A percentile compares a stretch with the other conserved stretches of the same genome.
Conservation (phyloP, 2,329 filamentous ascomycete genomes). For the Stagonosporopsis tanaceti region DNA sequence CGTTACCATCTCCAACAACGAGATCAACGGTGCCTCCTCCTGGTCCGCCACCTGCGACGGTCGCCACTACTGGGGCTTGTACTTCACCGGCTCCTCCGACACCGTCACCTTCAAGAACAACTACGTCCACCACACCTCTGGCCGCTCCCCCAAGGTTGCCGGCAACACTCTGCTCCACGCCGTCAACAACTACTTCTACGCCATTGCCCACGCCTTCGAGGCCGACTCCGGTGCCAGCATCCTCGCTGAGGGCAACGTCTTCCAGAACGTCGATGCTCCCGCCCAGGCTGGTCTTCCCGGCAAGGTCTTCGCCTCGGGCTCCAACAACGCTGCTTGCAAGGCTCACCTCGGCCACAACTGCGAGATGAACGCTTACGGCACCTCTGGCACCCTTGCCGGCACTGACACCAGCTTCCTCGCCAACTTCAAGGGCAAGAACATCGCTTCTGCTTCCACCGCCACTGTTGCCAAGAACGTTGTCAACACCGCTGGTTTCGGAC, state of each 20-base stretch:
- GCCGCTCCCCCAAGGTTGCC: constrained; percentile 65
- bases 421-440: constrained; percentile 62
- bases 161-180: constrained; percentile 66
- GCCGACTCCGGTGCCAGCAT: constrained; percentile 50
- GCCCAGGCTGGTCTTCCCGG: constrained; percentile 54
- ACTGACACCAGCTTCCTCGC: constrained; percentile 59
- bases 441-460: constrained; percentile 54
- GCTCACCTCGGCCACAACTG: constrained; percentile 60
- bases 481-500: constrained; percentile 36
- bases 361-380: constrained; percentile 56
- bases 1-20: constrained; percentile 67
- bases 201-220: constrained; percentile 67
- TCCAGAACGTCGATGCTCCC: constrained; percentile 60
- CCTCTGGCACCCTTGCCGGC: constrained; percentile 36
- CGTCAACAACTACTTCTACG: constrained; percentile 69
- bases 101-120: constrained; percentile 67
- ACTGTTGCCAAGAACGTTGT: constrained; percentile 27
- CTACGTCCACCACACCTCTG: constrained; percentile 67
- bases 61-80: constrained; percentile 67
- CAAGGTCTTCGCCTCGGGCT: constrained; percentile 50
- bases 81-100: constrained; percentile 65
- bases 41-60: constrained; percentile 67
- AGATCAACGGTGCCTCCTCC: constrained; percentile 63
- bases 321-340: constrained; percentile 54
- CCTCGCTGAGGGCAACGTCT: constrained; percentile 66